These are phyloP conservation scores for Blastobotrys attinorum DNA, from an alignment of 805 yeast genomes.

Conservation along the genomic window DNA sequence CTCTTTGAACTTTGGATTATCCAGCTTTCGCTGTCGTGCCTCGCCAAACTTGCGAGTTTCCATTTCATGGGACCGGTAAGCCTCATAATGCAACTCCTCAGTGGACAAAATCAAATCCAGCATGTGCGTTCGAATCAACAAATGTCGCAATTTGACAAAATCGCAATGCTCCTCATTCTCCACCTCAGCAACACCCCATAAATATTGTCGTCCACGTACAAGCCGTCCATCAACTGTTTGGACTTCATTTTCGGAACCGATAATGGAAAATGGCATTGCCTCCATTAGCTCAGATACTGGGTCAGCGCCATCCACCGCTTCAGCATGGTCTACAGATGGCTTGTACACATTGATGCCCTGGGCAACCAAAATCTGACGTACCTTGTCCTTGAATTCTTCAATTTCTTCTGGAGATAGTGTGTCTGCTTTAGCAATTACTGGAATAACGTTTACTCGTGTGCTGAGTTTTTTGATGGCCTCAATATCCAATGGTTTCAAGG, in stretches of 20 bases:
- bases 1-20: conserved; percentile 90
- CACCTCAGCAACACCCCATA: conserved; percentile 83
- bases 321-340: conserved; percentile 36
- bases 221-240: conserved; percentile 36
- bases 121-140: conserved; percentile 63
- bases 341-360: conserved; percentile 51
- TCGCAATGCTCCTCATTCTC: conserved; percentile 76
- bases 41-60: conserved; percentile 39
- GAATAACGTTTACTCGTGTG: conserved; percentile 69
- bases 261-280: conserved; percentile 61
- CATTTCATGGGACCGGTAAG: conserved; percentile 53
- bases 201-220: conserved; percentile 69
- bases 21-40: conserved; percentile 32
- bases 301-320: conserved; percentile 16
- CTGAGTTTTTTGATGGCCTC: conserved; percentile 64
- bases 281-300: conserved; percentile 20
- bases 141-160: conserved; percentile 52
- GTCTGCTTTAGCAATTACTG: conserved; percentile 77
- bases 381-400: conserved; percentile 42
- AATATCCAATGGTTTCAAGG: conserved; percentile 59
- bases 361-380: conserved; percentile 42
- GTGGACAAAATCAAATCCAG: conserved; percentile 71
- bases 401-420: conserved; percentile 55
- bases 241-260: conserved; percentile 54
- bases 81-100: conserved; percentile 62